These are phyloP conservation scores for Amauroascus niger DNA, from an alignment of 2,329 filamentous ascomycete species.

Conservation along the genomic window DNA sequence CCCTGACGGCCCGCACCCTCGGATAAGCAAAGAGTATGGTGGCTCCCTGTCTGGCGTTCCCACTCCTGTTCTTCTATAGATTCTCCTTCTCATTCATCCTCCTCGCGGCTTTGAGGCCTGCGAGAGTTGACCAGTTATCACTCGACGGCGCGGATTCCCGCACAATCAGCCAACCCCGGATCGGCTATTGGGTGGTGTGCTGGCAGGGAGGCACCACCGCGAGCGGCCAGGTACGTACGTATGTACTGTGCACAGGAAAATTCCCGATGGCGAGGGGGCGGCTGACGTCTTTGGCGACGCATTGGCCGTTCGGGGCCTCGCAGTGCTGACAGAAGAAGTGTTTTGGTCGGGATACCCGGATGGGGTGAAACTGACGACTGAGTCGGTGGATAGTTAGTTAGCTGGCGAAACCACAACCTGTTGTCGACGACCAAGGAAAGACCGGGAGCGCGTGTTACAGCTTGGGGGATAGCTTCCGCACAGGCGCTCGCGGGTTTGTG, in stretches of 20 bases:
- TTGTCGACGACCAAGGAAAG: conserved; percentile 5
- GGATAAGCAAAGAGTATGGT: conserved; percentile 41
- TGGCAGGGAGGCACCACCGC: conserved; percentile 32
- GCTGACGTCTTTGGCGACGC: conserved; percentile 13
- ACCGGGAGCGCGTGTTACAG: conserved; percentile 11
- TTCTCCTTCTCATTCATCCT: conserved; percentile 38
- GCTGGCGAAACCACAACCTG: too few species aligned
- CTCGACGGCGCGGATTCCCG: conserved; percentile 29
- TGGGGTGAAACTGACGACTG: conserved; percentile 15
- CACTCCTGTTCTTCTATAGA: conserved; percentile 39
- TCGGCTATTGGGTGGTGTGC: too few species aligned
- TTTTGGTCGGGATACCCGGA: conserved; percentile 18
- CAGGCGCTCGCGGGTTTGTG: conserved; percentile 21
- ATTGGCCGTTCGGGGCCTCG: conserved; percentile 23
- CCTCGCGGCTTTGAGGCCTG: conserved; percentile 35
- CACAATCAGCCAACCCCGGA: too few species aligned
- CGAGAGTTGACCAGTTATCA: conserved; percentile 27
- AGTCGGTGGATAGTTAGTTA: too few species aligned
- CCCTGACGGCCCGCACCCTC: conserved; percentile 30
- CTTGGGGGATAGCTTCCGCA: conserved; percentile 22
- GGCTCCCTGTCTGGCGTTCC: conserved; percentile 24
- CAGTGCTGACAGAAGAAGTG: conserved; percentile 13
- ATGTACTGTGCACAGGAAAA: too few species aligned
- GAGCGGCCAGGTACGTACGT: conserved; percentile 27
- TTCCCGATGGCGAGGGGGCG: conserved; percentile 19